Evolutionary conservation across 2,329 filamentous ascomycete genomes (phyloP).

Genomic region (Blastomyces percursus): DNA sequence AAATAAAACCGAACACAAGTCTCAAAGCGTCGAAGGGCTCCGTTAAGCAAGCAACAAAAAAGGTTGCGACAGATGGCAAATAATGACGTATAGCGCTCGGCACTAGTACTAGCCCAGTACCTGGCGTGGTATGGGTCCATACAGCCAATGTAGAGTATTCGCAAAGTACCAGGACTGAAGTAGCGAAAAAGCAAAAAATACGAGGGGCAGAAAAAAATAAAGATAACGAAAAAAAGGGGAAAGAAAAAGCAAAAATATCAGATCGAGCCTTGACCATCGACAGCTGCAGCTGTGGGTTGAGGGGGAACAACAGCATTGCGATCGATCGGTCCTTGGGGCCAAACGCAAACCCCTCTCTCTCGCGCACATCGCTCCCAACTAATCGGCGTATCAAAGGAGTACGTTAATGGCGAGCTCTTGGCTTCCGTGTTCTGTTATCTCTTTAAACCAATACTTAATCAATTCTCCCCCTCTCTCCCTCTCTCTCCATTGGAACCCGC

Average conservation of each 20-base stretch:
- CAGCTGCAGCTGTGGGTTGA: not conserved
- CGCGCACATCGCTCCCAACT: no score
- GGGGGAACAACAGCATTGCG: not conserved
- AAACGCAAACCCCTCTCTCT: no score
- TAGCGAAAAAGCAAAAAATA: not conserved
- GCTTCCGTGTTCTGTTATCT: no score
- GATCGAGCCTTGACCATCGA: not conserved
- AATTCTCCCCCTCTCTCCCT: no score
- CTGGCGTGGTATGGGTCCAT: not conserved
- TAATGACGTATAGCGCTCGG: not conserved
- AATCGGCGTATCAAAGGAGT: no score
- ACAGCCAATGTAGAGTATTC: not conserved
- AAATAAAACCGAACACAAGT: not conserved
- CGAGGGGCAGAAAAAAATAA: not conserved
- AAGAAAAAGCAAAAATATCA: not conserved
- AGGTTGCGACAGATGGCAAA: not conserved
- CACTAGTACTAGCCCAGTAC: slow-evolving; percentile 5
- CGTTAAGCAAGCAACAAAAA: not conserved
- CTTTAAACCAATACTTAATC: no score
- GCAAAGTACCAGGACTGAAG: not conserved
- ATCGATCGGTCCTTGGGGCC: not conserved
- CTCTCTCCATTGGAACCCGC: no score
- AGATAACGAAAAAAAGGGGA: not conserved
- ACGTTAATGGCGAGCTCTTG: no score
- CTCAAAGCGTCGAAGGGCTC: not conserved